phyloP scores from a whole-genome alignment of 495 filamentous ascomycete species.

The Xylaria castorea region DNA sequence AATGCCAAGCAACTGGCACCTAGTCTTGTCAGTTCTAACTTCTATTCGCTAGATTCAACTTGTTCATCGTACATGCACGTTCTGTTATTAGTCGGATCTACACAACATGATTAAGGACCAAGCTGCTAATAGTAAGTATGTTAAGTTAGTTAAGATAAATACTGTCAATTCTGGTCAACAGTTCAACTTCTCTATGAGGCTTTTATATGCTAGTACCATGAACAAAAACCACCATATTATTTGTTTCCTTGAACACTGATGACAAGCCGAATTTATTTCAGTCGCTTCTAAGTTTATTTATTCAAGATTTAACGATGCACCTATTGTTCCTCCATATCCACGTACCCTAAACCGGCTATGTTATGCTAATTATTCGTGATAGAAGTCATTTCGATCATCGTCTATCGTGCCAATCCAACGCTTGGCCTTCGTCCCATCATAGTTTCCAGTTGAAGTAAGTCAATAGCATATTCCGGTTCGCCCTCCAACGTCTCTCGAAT shows the following conservation, averaged over 20 bases:
- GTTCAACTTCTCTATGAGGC: not conserved
- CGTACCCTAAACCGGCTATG: conserved; percentile 14
- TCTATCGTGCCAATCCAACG: conserved; percentile 34
- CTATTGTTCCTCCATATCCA: conserved; percentile 10
- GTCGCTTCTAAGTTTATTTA: not conserved
- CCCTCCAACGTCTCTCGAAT: conserved; percentile 42
- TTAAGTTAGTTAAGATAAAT: not conserved
- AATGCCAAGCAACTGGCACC: too few relatives aligned
- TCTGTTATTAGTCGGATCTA: not conserved
- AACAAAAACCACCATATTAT: not conserved
- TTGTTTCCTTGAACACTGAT: not conserved
- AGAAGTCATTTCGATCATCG: conserved; percentile 13
- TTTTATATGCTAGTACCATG: not conserved
- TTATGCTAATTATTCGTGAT: conserved; percentile 18
- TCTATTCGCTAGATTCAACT: not conserved
- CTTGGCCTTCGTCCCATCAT: conserved; percentile 39
- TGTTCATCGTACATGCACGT: not conserved
- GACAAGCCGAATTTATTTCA: not conserved
- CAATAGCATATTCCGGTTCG: conserved; percentile 42
- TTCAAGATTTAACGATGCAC: conserved; percentile 9
- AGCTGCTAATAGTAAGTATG: not conserved
- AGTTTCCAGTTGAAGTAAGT: conserved; percentile 39
- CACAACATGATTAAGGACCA: not conserved
- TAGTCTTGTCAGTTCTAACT: not conserved
- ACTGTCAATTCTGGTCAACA: not conserved